Base-by-base conservation (phyloP, 139 green algal genomes). In the Chlorella sorokiniana region DNA sequence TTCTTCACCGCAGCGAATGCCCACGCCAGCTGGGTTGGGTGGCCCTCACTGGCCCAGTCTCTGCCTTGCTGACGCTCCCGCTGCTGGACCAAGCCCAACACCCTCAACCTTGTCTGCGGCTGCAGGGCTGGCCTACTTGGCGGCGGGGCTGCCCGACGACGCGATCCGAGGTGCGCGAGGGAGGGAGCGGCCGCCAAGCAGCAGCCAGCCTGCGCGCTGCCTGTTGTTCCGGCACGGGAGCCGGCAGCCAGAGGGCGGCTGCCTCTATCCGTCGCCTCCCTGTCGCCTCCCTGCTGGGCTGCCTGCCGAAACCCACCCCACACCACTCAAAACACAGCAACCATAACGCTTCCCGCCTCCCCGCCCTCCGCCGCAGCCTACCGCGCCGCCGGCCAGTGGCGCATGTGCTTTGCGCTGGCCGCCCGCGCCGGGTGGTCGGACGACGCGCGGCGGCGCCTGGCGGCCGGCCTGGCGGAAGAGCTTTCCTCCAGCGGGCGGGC, bases 321-420 rank as follows among this genome's bases (percentile, higher is more conserved):
- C 65, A 35, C 9, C 31, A 42, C 31, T 14, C n/a, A 2, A 25
- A 11, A 10, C 62, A 6, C n/a, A 25, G 38, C 61, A 29, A 3
- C 52, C 27, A 3, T n/a, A 61, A 16, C 8, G 0, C 44, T 31
- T 31, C n/a, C 45, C 42, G 40, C 1, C 69, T 6, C 44, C 5
- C 6, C 9, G 18, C 35, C 64, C 37, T 25, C 27, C 23, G 7
- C 42, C 10, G 65, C n/a, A 83, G 83, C 90, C 18, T 98, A 98
- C 86, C 84, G 81, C 59, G 54, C 67, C 16, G 94, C 87, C 11
- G 92, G 93, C 38, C 72, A 92, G 35, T 98, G 95, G 95, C 89
- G 89, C 41, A 92, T 91, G 86, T 88, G 85, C 35, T 85, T 98
- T 48, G 77, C 87, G 11, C 69, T 98, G 45, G 93, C 95, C 22